Evolutionary conservation across 352 stramenopile genomes (phyloP), one percentile per base, ranked within the genome.

Genomic region (Phytophthora aleatoria): DNA sequence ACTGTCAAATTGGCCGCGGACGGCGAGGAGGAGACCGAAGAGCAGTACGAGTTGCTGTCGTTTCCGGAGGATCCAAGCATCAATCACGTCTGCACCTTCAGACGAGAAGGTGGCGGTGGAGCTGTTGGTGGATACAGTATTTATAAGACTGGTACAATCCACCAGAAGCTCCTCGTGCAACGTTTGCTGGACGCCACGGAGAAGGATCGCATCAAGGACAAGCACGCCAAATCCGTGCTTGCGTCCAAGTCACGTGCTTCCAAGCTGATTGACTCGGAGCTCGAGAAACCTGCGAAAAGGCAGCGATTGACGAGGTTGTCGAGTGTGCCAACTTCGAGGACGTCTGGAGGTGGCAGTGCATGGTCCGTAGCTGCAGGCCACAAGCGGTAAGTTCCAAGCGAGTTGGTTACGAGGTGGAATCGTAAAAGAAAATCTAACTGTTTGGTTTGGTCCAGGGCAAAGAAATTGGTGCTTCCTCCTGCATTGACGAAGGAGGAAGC

Each of bases 81-180:
- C 27, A 93, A 91, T 55, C 77, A 89, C 50, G 54, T 92, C 15
- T 91, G 79, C 49, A 74, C 77, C 5, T 89, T 92, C 20, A 74
- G 64, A n/a, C 55, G 42, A 39, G 67, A 79, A 27, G 30, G 30
- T 38, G n/a, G 7, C 5, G 35, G 24, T 2, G 54, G 24, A 11
- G 28, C 41, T 15, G 28, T 12, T 43, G 45, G 38, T 8, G 82
- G 85, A 15, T 92, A 83, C 50, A 69, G 58, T 36, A 69, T 95
- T 41, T 73, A 87, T 45, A 83, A 88, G 51, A 75, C 74, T 0
- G 84, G 83, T 36, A 67, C 67, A 28, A 83, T 93, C 50, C 74
- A 88, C 62, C 85, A 95, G 69, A 95, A 95, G 69, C 64, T 92
- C 45, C 79, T 93, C 35, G 83, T 93, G 13, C 84, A 93, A 75